Evolutionary conservation across 2,329 filamentous ascomycete genomes (phyloP).

Genomic region (Sporothrix schenckii): DNA sequence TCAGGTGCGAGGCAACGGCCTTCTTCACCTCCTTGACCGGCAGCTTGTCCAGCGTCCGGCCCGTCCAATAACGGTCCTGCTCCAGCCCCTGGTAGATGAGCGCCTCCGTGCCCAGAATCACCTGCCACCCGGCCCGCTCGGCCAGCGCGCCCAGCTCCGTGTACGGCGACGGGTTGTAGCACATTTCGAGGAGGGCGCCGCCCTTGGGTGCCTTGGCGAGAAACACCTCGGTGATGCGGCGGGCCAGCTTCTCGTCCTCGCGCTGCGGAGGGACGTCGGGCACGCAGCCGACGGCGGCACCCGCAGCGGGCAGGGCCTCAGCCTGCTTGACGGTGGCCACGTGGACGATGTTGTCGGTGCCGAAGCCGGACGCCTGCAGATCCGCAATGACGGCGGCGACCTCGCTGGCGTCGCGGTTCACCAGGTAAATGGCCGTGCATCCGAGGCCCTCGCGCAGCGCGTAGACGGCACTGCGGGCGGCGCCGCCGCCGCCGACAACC

Average conservation of each 20-base stretch:
- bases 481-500: conserved; percentile 77
- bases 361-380: conserved; percentile 62
- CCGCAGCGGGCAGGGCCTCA: conserved; percentile 58
- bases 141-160: conserved; percentile 68
- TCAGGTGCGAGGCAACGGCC: conserved; percentile 51
- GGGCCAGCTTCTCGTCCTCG: conserved; percentile 61
- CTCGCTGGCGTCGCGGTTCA: conserved; percentile 71
- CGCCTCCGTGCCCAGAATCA: conserved; percentile 75
- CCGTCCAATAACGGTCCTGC: conserved; percentile 69
- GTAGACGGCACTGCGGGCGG: conserved; percentile 76
- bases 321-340: conserved; percentile 66
- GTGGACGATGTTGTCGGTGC: conserved; percentile 59
- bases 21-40: conserved; percentile 63
- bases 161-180: conserved; percentile 73
- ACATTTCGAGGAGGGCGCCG: conserved; percentile 75
- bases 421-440: conserved; percentile 70
- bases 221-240: conserved; percentile 54
- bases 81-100: conserved; percentile 77
- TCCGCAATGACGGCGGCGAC: conserved; percentile 68
- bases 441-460: conserved; percentile 71
- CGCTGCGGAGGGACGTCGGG: conserved; percentile 74
- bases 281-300: conserved; percentile 72
- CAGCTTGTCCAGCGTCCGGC: conserved; percentile 59
- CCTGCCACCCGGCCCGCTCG: conserved; percentile 66
- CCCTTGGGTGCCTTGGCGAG: conserved; percentile 56